phyloP scores from a whole-genome alignment of 1,284 basidiomycete genomes.

The Exobasidium rhododendri region DNA sequence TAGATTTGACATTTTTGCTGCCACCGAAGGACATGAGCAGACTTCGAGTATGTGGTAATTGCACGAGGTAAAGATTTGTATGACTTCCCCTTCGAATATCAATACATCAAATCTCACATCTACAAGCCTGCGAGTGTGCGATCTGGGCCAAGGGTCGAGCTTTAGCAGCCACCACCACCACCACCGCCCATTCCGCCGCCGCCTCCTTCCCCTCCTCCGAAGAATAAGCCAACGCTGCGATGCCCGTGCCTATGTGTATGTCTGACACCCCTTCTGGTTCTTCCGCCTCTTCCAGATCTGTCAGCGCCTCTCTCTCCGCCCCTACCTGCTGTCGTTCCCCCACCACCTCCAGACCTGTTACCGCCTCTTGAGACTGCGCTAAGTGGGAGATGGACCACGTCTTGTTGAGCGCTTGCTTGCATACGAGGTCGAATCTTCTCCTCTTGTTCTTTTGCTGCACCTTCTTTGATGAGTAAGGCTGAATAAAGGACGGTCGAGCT shows the following conservation, averaged over 20 bases:
- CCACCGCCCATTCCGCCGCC: background rate
- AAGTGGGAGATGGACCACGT: background rate
- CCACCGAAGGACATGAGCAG: no score
- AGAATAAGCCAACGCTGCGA: background rate
- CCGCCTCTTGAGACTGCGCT: background rate
- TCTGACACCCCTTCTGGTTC: background rate
- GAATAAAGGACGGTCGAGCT: background rate
- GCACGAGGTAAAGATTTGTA: no score
- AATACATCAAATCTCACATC: no score
- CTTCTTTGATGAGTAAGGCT: background rate
- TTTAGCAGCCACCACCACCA: slow-evolving; percentile 6
- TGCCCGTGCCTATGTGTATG: background rate
- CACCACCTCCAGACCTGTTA: background rate
- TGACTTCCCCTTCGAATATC: no score
- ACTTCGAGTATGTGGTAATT: no score
- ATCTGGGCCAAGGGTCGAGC: no score
- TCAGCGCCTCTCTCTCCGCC: background rate
- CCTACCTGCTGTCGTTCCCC: background rate
- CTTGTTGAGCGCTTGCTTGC: background rate
- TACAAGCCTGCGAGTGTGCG: no score
- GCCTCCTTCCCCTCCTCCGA: background rate
- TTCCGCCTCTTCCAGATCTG: background rate
- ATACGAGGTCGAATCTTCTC: no score
- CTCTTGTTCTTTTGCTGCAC: background rate
- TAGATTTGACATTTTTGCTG: no score